Evolutionary conservation across 495 filamentous ascomycete genomes (phyloP), one percentile per base, ranked within the genome.

Genomic region (Penicillium nucicola): DNA sequence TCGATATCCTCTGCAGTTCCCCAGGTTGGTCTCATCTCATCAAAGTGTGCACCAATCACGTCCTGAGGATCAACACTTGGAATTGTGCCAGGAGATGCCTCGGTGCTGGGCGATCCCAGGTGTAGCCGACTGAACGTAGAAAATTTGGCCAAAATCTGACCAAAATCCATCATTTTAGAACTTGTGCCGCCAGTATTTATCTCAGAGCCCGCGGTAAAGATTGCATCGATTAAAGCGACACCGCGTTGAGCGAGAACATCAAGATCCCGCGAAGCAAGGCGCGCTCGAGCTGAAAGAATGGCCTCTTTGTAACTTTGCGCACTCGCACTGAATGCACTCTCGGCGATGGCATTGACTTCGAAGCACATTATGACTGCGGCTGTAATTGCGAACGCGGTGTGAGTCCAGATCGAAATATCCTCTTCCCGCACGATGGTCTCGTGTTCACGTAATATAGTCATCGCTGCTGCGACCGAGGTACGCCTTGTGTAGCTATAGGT

Each of bases 401-500:
- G 64, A 3, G 64, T 67, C 64, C 64, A 67, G 20, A 67, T 65
- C 0, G 61, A 67, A 5, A 61, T 46, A 23, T 67, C 62, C 20
- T 56, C 64, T 18, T 65, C 59, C 40, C 62, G 51, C 23, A 62
- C 59, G n/a, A 67, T 65, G 3, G 55, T 55, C 11, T 66, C 65
- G 36, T 70, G 64, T 48, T 71, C 67, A 13, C 69, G 71, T 28
- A 79, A 55, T 38, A 79, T 79, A 2, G 67, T 75, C 60, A 69
- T 72, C 4, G 76, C 69, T 1, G 74, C 69, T 0, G 67, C 69
- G 22, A 75, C 60, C 43, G 72, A 77, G 5, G 74, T 75, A 34
- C 71, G 64, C 17, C 74, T 57, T 34, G 72, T 72, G 15, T 71
- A 71, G 17, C 50, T 60, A 44, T 67, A 79, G 28, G 52, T 66